phyloP scores from a whole-genome alignment of 805 yeast species.

The Spathaspora girioi region DNA sequence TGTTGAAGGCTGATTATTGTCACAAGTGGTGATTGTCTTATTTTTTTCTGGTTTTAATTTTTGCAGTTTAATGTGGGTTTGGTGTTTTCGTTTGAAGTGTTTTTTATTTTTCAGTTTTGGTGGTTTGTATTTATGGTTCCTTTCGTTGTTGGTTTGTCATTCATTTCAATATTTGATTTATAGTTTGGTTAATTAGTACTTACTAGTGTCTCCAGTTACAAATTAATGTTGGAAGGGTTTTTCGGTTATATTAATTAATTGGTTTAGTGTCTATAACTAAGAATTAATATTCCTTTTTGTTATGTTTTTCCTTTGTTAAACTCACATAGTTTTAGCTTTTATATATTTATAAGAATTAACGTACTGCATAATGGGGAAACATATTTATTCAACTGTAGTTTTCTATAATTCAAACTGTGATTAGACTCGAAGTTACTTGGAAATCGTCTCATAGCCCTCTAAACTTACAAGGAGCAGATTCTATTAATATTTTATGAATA shows the following conservation, averaged over 20 bases:
- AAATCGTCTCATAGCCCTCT: no score
- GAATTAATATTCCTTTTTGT: not conserved
- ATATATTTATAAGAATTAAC: not conserved
- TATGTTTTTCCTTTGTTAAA: not conserved
- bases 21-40: not conserved
- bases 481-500: no score
- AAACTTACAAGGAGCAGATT: no score
- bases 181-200: not conserved
- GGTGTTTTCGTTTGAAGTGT: not conserved
- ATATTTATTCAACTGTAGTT: not conserved
- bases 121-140: not conserved
- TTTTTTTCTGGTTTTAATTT: not conserved
- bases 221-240: not conserved
- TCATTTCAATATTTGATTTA: not conserved
- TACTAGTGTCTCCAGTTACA: not conserved
- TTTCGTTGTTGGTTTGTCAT: not conserved
- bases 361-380: not conserved
- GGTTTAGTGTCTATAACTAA: not conserved
- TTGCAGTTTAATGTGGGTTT: not conserved
- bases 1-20: not conserved
- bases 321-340: not conserved
- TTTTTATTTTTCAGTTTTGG: not conserved
- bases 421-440: no score
- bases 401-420: no score
- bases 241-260: not conserved